phyloP scores from a whole-genome alignment of 202 grass and related monocot genomes.

The Hordeum pubiflorum region DNA sequence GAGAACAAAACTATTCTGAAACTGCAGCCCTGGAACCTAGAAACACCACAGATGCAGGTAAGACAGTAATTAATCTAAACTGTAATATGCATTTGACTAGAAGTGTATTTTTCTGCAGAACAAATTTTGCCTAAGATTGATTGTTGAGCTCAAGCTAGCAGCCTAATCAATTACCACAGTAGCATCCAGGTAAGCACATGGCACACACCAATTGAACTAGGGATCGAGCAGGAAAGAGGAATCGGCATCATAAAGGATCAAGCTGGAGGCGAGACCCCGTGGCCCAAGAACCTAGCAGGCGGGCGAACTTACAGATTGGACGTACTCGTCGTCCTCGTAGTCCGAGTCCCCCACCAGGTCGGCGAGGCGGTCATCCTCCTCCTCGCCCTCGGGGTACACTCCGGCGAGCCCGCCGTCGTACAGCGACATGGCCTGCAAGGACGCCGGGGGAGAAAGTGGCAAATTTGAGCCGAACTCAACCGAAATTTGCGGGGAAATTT shows the following conservation, averaged over 20 bases:
- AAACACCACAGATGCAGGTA: not conserved
- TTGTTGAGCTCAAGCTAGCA: not conserved
- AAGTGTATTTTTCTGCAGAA: not conserved
- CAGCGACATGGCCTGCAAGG: constrained; percentile 33
- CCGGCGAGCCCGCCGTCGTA: not conserved
- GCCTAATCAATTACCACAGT: not conserved
- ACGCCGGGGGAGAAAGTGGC: not conserved
- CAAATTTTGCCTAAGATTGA: not conserved
- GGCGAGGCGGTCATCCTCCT: constrained; percentile 15
- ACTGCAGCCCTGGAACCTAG: not conserved
- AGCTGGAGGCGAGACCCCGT: not conserved
- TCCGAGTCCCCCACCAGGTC: constrained; percentile 18
- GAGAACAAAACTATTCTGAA: not conserved
- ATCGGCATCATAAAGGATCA: not conserved
- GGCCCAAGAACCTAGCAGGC: not conserved
- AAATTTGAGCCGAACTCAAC: constrained; percentile 1
- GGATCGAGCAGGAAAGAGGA: not conserved
- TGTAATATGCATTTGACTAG: not conserved
- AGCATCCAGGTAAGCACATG: not conserved
- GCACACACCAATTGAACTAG: not conserved
- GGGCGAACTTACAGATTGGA: constrained; percentile 21
- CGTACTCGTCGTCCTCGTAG: constrained; percentile 24
- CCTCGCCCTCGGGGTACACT: not conserved
- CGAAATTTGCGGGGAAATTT: not conserved
- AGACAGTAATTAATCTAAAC: not conserved